phyloP scores from a whole-genome alignment of 225 moss, liverwort and hornwort species.

The Polytrichum commune region DNA sequence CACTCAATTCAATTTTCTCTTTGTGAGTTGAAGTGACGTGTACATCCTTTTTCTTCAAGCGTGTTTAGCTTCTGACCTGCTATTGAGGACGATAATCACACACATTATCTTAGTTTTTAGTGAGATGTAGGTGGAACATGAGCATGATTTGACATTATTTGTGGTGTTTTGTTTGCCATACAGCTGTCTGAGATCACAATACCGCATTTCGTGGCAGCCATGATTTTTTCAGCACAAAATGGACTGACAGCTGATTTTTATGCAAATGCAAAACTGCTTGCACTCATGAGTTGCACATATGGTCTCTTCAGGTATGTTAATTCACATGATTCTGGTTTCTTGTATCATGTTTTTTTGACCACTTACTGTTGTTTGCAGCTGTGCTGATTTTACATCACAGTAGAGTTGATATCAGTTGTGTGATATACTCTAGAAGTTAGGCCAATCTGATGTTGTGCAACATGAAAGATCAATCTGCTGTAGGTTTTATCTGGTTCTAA shows the following conservation, averaged over 20 bases:
- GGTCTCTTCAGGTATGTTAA: constrained; percentile 75
- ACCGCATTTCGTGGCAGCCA: constrained; percentile 97
- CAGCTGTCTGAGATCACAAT: constrained; percentile 98
- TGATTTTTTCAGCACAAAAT: constrained; percentile 91
- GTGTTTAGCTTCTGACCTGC: neutral
- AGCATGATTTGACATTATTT: constrained; percentile 21
- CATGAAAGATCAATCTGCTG: too few species aligned
- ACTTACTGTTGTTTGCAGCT: too few species aligned
- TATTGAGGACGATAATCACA: neutral
- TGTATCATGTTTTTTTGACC: too few species aligned
- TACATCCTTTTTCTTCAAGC: neutral
- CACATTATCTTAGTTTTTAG: neutral
- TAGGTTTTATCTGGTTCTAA: too few species aligned
- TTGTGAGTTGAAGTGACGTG: too few species aligned
- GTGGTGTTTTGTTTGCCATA: constrained; percentile 22
- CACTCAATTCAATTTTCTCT: too few species aligned
- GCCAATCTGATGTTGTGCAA: too few species aligned
- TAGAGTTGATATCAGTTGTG: too few species aligned
- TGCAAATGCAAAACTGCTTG: constrained; percentile 70
- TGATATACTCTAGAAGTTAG: too few species aligned
- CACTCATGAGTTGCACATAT: constrained; percentile 83
- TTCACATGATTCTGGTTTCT: too few species aligned
- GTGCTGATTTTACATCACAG: too few species aligned
- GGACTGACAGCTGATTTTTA: constrained; percentile 67
- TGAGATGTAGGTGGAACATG: neutral